Base-by-base conservation (phyloP, 495 filamentous ascomycete species). In the Pseudotulostoma volvatum region DNA sequence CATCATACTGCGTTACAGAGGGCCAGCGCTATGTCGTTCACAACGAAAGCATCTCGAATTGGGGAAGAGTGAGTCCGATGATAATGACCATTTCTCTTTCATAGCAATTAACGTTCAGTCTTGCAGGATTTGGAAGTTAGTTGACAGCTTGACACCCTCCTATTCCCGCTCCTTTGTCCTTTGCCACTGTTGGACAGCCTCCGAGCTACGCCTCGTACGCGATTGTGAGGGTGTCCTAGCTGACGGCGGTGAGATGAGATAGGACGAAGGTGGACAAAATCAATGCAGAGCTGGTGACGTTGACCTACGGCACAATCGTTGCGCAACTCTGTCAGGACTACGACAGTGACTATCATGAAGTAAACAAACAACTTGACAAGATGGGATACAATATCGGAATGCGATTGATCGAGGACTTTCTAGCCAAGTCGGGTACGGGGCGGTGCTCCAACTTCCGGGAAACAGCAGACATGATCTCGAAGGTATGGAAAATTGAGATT, bases 351-450 rank as follows among this genome's bases (percentile, higher is more conserved):
- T 97, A 97, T 50, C 68, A 74, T 36, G 83, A 96, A 55, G 88
- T 72, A 55, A 97, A 97, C 63, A 84, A 84, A 61, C 90, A 97
- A 55, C 67, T 97, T 33, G 90, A 97, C 53, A 92, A 85, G 62
- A 97, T 97, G 90, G 90, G 90, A 28, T 93, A 96, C 67, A 95
- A 94, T 48, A 96, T 97, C 42, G 90, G 90, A 5, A 71, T 96
- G 57, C 81, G 90, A 18, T 64, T 97, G 47, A 94, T 97, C 54
- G 90, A 97, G 49, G 90, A 97, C 56, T 97, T 93, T 55, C 76
- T 97, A 30, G 90, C 90, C 44, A 95, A 94, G 59, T 84, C 84
- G 9, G 84, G 79, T 43, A 80, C 80, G 11, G 82, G 84, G 51
- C 72, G 85, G 40, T 97, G 90, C 60, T 71, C 77, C 43, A 95